These are phyloP conservation scores for Aspergillus sp. DNA, from an alignment of 2,329 filamentous ascomycete genomes.

Conservation along the genomic window DNA sequence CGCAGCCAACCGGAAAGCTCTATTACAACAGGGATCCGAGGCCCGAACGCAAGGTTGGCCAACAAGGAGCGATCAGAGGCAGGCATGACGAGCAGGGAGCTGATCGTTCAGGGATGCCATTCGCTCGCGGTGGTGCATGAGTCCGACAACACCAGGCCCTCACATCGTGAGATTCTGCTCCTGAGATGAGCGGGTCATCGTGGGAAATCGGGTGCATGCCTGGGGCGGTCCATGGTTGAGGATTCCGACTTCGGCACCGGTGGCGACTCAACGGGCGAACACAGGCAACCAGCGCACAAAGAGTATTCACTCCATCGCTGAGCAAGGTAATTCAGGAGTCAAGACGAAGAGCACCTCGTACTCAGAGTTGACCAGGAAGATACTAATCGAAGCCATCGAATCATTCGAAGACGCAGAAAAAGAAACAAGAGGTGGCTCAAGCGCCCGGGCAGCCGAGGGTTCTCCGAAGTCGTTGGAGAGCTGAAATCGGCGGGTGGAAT, in stretches of 20 bases:
- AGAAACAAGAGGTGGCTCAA: neutral
- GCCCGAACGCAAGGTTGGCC: slow-evolving; percentile 7
- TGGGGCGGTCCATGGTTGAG: slow-evolving; percentile 6
- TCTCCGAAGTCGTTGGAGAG: neutral
- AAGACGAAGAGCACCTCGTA: neutral
- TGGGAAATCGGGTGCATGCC: slow-evolving; percentile 1
- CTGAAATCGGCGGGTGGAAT: neutral
- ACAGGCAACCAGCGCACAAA: neutral
- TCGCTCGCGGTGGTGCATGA: neutral
- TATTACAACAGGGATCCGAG: neutral
- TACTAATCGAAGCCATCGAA: neutral
- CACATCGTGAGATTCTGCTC: neutral
- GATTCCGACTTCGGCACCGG: slow-evolving; percentile 11
- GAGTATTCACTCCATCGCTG: neutral
- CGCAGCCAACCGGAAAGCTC: slow-evolving; percentile 2
- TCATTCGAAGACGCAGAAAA: neutral
- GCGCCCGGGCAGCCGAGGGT: neutral
- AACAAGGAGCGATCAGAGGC: slow-evolving; percentile 6
- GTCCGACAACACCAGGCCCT: neutral
- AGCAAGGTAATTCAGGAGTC: neutral
- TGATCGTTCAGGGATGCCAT: neutral
- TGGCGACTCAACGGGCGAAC: neutral
- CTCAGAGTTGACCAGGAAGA: neutral
- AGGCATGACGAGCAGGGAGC: slow-evolving; percentile 1
- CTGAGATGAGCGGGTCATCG: neutral